Base-by-base conservation (phyloP, 2,329 filamentous ascomycete species). In the Paracoccidioides lutzii region DNA sequence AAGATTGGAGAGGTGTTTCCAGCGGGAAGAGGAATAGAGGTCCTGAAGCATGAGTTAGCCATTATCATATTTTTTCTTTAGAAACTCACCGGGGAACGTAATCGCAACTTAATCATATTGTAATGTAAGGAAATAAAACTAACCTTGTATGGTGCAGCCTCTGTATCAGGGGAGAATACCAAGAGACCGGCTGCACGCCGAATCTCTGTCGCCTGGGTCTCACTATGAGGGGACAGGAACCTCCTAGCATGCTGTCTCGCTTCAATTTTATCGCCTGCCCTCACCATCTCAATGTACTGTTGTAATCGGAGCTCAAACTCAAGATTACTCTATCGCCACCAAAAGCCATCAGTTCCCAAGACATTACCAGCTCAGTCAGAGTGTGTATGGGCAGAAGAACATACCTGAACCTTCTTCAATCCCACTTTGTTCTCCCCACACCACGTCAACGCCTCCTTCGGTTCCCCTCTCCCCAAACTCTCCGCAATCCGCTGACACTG, bases 241-340 rank as follows among this genome's bases (percentile, higher is more conserved):
- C 88, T 95, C 66, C 83, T 85, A 32, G 90, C 90, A 72, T 97
- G 88, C 30, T 78, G 70, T 59, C 90, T 86, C 10, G 90, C 90
- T 60, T 96, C 90, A 5, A 73, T 67, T 30, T 79, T 75, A 4
- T 83, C 77, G 54, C 80, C 80, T 42, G 78, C 81, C 58, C 91
- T 79, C 57, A 95, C 82, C 58, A 97, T 78, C 71, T 97, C 93
- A 63, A 97, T 90, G 69, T 90, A 97, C 69, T 97, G 90, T 70
- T 98, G 93, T 64, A 94, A 79, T 10, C 93, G 84, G 45, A 98
- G 80, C 77, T 95, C 88, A 66, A 95, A 95, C 70, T 98, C 93
- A 14, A 98, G 79, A 61, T 86, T 87, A 65, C 85, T 89, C 78
- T 89, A 52, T 10, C 53, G 42, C 22, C 22, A 22, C 22, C 22